Conservation (phyloP, 495 filamentous ascomycete species). For the Wilcoxina mikolae region DNA sequence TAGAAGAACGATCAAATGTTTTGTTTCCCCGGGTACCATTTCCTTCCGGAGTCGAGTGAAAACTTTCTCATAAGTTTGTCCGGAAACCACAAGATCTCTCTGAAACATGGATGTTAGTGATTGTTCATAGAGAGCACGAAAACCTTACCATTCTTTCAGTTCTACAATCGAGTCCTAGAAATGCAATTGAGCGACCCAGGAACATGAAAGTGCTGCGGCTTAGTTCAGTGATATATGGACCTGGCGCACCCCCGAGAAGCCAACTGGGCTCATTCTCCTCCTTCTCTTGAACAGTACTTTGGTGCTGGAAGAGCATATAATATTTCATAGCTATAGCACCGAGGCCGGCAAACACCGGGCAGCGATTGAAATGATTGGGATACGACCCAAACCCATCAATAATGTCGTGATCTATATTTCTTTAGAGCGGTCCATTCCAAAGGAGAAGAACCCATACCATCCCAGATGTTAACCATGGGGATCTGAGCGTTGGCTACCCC, state of each 20-base stretch:
- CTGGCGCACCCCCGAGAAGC: constrained; percentile 61
- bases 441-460: constrained; percentile 34
- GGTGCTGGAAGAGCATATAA: constrained; percentile 96
- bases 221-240: constrained; percentile 77
- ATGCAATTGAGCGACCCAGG: constrained; percentile 60
- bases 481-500: constrained; percentile 86
- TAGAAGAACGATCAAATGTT: constrained; percentile 75
- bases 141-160: constrained; percentile 61
- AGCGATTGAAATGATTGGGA: constrained; percentile 76
- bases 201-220: constrained; percentile 78
- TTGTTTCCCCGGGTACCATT: constrained; percentile 65
- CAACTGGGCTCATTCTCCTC: constrained; percentile 78
- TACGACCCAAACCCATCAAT: constrained; percentile 96
- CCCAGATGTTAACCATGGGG: constrained; percentile 95
- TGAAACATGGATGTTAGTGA: constrained; percentile 20
- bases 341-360: constrained; percentile 76
- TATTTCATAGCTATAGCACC: constrained; percentile 92
- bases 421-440: background rate
- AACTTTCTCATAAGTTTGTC: constrained; percentile 65
- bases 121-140: constrained; percentile 19
- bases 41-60: constrained; percentile 73
- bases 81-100: constrained; percentile 62
- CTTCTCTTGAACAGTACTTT: constrained; percentile 64
- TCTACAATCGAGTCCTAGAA: constrained; percentile 78
- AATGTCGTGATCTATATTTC: constrained; percentile 59